phyloP scores from a whole-genome alignment of 139 green algal genomes.

The Nannochloris sp. region DNA sequence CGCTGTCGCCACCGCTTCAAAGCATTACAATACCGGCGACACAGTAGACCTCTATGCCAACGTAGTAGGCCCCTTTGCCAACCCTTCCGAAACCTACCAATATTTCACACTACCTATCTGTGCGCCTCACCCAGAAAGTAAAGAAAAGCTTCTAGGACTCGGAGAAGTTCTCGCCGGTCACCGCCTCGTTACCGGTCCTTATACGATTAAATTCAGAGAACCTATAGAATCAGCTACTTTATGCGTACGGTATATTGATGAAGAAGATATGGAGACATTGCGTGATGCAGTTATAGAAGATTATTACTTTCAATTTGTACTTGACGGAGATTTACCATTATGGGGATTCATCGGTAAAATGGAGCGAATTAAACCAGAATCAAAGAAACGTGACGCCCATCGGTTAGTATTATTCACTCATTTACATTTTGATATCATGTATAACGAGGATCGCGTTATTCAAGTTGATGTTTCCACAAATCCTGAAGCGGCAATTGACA shows the following conservation, averaged over 20 bases:
- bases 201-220: constrained; percentile 62
- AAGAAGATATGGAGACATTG: constrained; percentile 72
- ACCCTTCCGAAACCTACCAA: constrained; percentile 82
- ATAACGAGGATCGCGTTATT: constrained; percentile 77
- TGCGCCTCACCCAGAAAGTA: constrained; percentile 55
- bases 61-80: constrained; percentile 9
- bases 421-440: constrained; percentile 88
- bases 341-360: constrained; percentile 92
- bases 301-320: constrained; percentile 98
- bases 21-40: constrained; percentile 62
- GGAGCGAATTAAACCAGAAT: constrained; percentile 46
- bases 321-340: constrained; percentile 89
- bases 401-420: constrained; percentile 81
- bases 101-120: constrained; percentile 97
- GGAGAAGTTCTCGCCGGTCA: constrained; percentile 67
- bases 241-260: constrained; percentile 69
- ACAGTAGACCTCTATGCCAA: constrained; percentile 52
- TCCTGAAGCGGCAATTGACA: constrained; percentile 62
- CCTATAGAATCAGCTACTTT: constrained; percentile 72
- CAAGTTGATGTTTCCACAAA: constrained; percentile 82
- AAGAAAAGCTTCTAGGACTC: constrained; percentile 80
- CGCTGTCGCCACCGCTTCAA: constrained; percentile 7
- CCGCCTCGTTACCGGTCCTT: constrained; percentile 75
- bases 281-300: constrained; percentile 72
- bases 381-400: constrained; percentile 12